These are phyloP conservation scores for Capsella rubella DNA, from an alignment of 441 rosid genomes.

Conservation along the genomic window DNA sequence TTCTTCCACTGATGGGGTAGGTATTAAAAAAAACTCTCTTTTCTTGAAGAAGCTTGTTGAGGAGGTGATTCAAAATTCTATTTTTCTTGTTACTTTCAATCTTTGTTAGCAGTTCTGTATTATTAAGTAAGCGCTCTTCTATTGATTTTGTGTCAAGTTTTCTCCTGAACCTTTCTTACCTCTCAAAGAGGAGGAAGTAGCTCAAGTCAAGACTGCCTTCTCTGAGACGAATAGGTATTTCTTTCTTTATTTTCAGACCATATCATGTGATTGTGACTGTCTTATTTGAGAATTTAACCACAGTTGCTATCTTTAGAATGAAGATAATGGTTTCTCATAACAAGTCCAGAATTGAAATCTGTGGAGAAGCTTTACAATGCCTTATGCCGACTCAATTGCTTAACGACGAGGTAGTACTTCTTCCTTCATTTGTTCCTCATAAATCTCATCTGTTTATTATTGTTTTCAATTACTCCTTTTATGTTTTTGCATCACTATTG, in stretches of 20 bases:
- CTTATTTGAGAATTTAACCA: constrained; percentile 15
- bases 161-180: constrained; percentile 60
- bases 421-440: too few relatives aligned
- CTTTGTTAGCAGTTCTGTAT: background rate
- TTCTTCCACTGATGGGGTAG: background rate
- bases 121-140: background rate
- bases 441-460: too few relatives aligned
- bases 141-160: background rate
- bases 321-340: constrained; percentile 59
- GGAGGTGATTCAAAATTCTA: background rate
- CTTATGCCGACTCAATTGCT: constrained; percentile 68
- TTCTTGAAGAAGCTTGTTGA: background rate
- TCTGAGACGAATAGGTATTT: constrained; percentile 56
- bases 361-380: constrained; percentile 70
- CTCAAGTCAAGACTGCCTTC: constrained; percentile 62
- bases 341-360: constrained; percentile 65
- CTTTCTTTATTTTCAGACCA: background rate
- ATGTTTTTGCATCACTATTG: background rate
- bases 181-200: constrained; percentile 67
- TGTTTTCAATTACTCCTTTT: background rate
- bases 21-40: background rate
- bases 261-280: background rate
- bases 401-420: constrained; percentile 69
- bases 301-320: constrained; percentile 47
- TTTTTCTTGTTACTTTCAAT: background rate